These are phyloP conservation scores for Penicillium hesseltinei DNA, from an alignment of 2,329 filamentous ascomycete species.

Conservation along the genomic window DNA sequence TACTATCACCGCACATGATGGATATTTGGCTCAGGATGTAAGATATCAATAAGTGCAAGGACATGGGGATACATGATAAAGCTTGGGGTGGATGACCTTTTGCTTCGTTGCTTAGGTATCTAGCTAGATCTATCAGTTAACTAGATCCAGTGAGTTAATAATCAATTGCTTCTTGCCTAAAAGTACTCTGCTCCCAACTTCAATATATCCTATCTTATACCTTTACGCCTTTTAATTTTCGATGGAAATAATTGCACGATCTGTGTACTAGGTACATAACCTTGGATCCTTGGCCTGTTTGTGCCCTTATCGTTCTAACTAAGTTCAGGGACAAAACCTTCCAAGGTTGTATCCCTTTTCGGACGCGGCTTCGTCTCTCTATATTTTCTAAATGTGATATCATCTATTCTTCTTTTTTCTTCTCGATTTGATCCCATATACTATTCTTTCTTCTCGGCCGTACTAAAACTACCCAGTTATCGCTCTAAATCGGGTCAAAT, in stretches of 20 bases:
- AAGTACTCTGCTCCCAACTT: background rate
- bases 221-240: background rate
- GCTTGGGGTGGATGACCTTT: background rate
- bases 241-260: background rate
- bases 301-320: background rate
- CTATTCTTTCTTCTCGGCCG: background rate
- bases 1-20: background rate
- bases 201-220: background rate
- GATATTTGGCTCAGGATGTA: background rate
- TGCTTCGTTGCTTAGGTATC: background rate
- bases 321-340: background rate
- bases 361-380: background rate
- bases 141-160: background rate
- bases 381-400: background rate
- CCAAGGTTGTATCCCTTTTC: background rate
- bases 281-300: background rate
- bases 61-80: background rate
- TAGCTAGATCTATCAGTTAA: too few relatives aligned
- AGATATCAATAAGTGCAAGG: background rate
- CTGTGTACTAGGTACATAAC: background rate
- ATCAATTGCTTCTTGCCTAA: background rate
- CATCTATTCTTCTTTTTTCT: background rate
- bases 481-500: too few relatives aligned
- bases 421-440: background rate
- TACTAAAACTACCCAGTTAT: background rate